These are phyloP conservation scores for Cantharellus anzutake DNA, from an alignment of 768 basidiomycete species.

Conservation along the genomic window DNA sequence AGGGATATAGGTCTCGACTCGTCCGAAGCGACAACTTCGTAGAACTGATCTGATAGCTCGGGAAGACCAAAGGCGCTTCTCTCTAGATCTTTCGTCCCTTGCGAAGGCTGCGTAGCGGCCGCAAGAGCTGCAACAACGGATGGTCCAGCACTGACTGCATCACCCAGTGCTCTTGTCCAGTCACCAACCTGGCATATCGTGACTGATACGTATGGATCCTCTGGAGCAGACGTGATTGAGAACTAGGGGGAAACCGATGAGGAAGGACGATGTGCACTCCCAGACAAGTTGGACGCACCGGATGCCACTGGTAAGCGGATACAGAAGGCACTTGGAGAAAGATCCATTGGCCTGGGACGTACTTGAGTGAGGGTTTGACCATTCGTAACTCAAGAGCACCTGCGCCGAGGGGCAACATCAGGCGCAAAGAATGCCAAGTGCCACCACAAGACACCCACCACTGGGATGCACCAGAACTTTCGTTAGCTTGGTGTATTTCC, in stretches of 20 bases:
- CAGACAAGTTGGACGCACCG: constrained; percentile 15
- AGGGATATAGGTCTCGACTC: constrained; percentile 51
- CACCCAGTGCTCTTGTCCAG: constrained; percentile 76
- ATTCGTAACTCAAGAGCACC: background rate
- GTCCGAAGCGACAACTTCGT: constrained; percentile 11
- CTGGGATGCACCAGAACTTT: constrained; percentile 1
- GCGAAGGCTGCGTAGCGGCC: background rate
- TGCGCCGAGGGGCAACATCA: background rate
- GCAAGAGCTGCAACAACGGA: background rate
- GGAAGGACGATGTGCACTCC: constrained; percentile 25
- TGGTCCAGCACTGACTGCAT: constrained; percentile 36
- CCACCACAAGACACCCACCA: background rate
- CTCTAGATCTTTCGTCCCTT: background rate
- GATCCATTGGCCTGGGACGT: constrained; percentile 34
- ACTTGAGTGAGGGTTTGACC: constrained; percentile 5
- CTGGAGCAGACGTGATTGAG: constrained; percentile 40
- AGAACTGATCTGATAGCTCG: background rate
- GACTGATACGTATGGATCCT: constrained; percentile 87
- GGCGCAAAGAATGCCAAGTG: background rate
- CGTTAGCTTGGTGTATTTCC: background rate
- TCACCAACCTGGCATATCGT: constrained; percentile 88
- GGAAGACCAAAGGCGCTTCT: background rate
- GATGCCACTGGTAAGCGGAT: constrained; percentile 89
- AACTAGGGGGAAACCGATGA: constrained; percentile 15
- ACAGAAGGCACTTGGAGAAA: constrained; percentile 82